Percentiles rank a stretch among this genome's conserved stretches.
Evolutionary conservation across 768 basidiomycete genomes (phyloP).

Genomic region (Amanita pseudoporphyria): DNA sequence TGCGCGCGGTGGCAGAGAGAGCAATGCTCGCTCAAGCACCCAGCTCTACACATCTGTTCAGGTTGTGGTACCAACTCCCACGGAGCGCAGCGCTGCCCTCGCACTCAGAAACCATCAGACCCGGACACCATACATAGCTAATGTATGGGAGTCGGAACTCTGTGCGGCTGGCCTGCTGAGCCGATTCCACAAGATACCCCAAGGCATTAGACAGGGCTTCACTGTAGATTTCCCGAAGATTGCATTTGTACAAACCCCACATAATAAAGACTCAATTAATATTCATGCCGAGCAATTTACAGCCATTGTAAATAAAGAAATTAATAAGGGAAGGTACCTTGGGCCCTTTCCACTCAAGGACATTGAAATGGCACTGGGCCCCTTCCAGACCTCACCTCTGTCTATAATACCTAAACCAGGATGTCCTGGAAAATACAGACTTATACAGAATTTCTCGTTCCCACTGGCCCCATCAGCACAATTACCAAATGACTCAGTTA

Average conservation of each 20-base stretch:
- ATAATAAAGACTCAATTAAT: conserved; percentile 1
- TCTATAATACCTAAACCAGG: conserved; percentile 18
- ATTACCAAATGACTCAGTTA: conserved; percentile 12
- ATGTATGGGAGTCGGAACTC: neutral
- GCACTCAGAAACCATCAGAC: neutral
- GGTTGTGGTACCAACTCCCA: neutral
- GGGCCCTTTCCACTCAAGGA: neutral
- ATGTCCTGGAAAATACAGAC: conserved; percentile 12
- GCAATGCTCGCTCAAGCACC: neutral
- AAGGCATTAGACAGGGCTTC: neutral
- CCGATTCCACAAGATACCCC: neutral
- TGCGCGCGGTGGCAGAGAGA: neutral
- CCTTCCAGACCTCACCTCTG: conserved; percentile 21
- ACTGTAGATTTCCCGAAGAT: neutral
- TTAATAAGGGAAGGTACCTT: neutral
- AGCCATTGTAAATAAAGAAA: neutral
- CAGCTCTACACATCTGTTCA: neutral
- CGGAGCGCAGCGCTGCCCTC: neutral
- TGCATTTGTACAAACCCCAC: neutral
- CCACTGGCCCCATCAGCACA: neutral
- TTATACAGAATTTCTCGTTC: conserved; percentile 21
- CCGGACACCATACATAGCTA: neutral
- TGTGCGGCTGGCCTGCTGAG: neutral
- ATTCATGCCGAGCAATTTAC: neutral
- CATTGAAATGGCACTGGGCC: conserved; percentile 13